Evolutionary conservation across 2,329 filamentous ascomycete species (phyloP).

Genomic region (Colletotrichum graminicola): DNA sequence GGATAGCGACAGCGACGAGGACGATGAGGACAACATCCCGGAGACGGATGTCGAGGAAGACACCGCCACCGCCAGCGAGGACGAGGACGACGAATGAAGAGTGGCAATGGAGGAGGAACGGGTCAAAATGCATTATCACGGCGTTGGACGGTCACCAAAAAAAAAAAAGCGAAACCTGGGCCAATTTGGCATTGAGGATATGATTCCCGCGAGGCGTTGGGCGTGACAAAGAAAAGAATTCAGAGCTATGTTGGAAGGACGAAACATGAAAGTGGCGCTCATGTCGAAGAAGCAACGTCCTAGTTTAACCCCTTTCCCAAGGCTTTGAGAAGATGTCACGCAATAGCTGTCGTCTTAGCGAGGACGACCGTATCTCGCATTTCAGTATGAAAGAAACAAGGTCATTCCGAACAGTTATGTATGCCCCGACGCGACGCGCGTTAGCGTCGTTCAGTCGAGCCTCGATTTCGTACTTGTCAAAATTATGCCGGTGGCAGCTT

Average conservation of each 20-base stretch:
- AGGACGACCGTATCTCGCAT: constrained; percentile 8
- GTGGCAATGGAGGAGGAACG: constrained; percentile 29
- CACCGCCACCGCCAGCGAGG: constrained; percentile 64
- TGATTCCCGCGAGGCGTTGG: constrained; percentile 40
- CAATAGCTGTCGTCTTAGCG: constrained; percentile 3
- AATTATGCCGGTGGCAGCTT: neutral
- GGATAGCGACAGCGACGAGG: constrained; percentile 66
- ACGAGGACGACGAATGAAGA: constrained; percentile 54
- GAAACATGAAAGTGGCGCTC: neutral
- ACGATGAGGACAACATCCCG: constrained; percentile 59
- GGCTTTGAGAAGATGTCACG: neutral
- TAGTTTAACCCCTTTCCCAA: neutral
- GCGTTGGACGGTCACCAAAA: constrained; percentile 42
- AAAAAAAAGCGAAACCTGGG: constrained; percentile 39
- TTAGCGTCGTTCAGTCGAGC: neutral
- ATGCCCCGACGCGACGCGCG: neutral
- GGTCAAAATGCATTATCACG: constrained; percentile 42
- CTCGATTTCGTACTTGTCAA: neutral
- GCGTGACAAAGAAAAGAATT: constrained; percentile 16
- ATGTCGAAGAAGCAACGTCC: constrained; percentile 12
- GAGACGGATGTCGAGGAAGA: constrained; percentile 62
- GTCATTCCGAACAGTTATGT: neutral
- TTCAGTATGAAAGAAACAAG: constrained; percentile 13
- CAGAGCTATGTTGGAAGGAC: constrained; percentile 1
- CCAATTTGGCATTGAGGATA: constrained; percentile 36